Percentiles rank a stretch among this genome's conserved stretches.
Conservation (phyloP, 208 protist species). For the Trypanosoma caninum region DNA sequence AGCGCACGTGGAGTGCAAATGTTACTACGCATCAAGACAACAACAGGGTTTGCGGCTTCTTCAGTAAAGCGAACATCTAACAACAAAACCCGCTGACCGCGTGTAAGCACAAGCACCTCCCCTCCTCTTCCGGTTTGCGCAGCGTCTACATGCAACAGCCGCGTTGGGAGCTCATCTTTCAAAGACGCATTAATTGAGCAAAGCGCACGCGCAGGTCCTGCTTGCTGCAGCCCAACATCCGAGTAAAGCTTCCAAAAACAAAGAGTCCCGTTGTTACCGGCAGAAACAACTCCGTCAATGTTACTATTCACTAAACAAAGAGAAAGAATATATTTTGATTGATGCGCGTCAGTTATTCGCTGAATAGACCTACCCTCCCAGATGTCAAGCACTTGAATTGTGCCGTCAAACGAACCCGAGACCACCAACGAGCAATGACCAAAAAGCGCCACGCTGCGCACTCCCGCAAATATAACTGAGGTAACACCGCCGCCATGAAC, state of each 20-base stretch:
- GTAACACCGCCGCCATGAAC: conserved; percentile 67
- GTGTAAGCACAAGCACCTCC: conserved; percentile 24
- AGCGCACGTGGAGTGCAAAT: conserved; percentile 23
- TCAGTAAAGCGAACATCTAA: conserved; percentile 6
- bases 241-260: conserved; percentile 42
- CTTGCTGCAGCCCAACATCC: conserved; percentile 2
- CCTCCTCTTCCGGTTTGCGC: neutral
- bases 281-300: conserved; percentile 20
- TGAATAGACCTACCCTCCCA: conserved; percentile 31
- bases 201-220: conserved; percentile 12
- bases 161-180: conserved; percentile 20
- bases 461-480: conserved; percentile 52
- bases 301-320: conserved; percentile 29
- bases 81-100: conserved; percentile 14
- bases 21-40: conserved; percentile 24
- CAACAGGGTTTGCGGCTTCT: conserved; percentile 3
- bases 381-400: conserved; percentile 59
- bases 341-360: conserved; percentile 45
- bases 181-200: conserved; percentile 9
- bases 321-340: conserved; percentile 53
- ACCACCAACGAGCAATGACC: conserved; percentile 56
- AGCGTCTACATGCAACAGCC: conserved; percentile 14
- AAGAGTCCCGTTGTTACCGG: conserved; percentile 73
- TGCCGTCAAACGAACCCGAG: conserved; percentile 65
- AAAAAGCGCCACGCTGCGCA: conserved; percentile 23